Evolutionary conservation across 192 early-diverging fungal species (phyloP).

Genomic region (Coemansia aciculifera): DNA sequence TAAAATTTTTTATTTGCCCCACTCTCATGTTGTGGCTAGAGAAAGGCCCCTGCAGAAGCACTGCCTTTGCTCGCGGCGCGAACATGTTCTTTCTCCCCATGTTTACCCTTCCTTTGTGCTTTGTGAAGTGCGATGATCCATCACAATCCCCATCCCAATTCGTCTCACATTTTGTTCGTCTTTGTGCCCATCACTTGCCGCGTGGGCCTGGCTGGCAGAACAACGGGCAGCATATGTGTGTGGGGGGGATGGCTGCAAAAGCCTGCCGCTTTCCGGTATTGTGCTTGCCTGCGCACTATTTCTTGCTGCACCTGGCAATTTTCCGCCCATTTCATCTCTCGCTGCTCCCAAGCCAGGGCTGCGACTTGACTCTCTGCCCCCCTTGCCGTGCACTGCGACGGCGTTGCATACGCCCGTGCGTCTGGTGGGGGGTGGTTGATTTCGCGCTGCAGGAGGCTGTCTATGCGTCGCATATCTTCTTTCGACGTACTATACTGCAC

Average conservation of each 20-base stretch:
- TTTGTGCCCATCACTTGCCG: neutral
- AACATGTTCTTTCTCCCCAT: neutral
- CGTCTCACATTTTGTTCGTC: neutral
- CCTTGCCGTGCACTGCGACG: neutral
- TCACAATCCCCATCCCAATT: neutral
- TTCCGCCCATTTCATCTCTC: neutral
- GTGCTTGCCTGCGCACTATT: constrained; percentile 9
- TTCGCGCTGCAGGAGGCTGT: neutral
- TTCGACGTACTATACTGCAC: constrained; percentile 24
- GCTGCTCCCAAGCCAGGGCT: neutral
- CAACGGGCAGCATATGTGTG: neutral
- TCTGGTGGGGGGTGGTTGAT: neutral
- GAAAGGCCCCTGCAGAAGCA: neutral
- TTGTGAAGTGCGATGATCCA: constrained; percentile 17
- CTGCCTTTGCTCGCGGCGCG: neutral
- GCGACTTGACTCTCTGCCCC: constrained; percentile 3
- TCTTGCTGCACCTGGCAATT: neutral
- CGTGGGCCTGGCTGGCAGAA: neutral
- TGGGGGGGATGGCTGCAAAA: neutral
- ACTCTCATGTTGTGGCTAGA: constrained; percentile 8
- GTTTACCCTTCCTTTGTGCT: constrained; percentile 28
- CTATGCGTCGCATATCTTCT: neutral
- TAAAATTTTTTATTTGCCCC: neutral
- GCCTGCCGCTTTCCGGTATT: constrained; percentile 4
- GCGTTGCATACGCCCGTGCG: neutral